These are phyloP conservation scores for Suillus brevipes DNA, from an alignment of 768 basidiomycete species.

Conservation along the genomic window DNA sequence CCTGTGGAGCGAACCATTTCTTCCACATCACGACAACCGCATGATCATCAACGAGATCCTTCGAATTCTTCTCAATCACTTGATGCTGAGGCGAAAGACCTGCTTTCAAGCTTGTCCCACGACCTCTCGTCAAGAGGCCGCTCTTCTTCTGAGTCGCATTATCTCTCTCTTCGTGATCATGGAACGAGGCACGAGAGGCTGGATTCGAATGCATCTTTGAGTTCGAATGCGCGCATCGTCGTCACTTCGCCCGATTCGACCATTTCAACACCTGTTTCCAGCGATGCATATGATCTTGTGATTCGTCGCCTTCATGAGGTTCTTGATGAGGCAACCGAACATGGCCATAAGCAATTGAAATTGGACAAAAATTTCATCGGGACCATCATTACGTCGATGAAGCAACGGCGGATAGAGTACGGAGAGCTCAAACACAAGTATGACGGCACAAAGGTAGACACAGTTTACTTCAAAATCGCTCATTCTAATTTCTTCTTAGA, in stretches of 20 bases:
- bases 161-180: conserved; percentile 14
- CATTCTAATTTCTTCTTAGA: conserved; percentile 43
- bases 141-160: conserved; percentile 36
- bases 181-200: conserved; percentile 21
- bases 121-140: conserved; percentile 22
- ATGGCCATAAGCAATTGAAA: conserved; percentile 59
- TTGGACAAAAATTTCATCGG: conserved; percentile 77
- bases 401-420: conserved; percentile 61
- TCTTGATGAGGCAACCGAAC: conserved; percentile 57
- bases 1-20: not conserved
- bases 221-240: conserved; percentile 40
- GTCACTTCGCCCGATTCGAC: conserved; percentile 44
- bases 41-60: not conserved
- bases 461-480: not conserved
- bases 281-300: conserved; percentile 47
- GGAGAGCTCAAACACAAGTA: conserved; percentile 70
- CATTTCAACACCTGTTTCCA: conserved; percentile 24
- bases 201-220: conserved; percentile 26
- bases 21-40: not conserved
- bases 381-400: conserved; percentile 64
- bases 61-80: conserved; percentile 1
- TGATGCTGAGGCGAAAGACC: conserved; percentile 15
- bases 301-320: conserved; percentile 58
- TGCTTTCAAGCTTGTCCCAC: conserved; percentile 13
- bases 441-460: conserved; percentile 84